Evolutionary conservation across 2,329 filamentous ascomycete species (phyloP).

Genomic region (Karstenula rhodostoma): DNA sequence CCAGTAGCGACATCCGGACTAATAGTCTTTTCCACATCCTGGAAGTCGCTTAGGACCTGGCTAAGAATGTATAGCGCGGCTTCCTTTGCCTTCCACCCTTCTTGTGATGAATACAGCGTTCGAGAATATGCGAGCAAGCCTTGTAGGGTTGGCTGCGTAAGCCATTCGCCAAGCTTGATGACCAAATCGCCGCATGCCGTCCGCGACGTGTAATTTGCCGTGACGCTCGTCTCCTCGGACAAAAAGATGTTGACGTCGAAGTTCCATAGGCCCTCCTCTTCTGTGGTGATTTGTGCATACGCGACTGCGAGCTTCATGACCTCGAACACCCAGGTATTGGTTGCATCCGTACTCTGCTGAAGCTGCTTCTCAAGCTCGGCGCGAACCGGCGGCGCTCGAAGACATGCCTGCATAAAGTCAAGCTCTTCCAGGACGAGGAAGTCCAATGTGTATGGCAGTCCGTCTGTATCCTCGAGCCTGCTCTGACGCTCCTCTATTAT

Average conservation of each 20-base stretch:
- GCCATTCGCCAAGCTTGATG: slow-evolving; percentile 92
- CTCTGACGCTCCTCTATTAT: slow-evolving; percentile 86
- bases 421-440: slow-evolving; percentile 93
- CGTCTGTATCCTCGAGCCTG: slow-evolving; percentile 86
- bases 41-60: slow-evolving; percentile 82
- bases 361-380: slow-evolving; percentile 87
- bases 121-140: slow-evolving; percentile 81
- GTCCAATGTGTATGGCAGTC: slow-evolving; percentile 92
- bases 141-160: slow-evolving; percentile 77
- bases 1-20: slow-evolving; percentile 72
- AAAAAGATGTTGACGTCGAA: slow-evolving; percentile 96
- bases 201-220: slow-evolving; percentile 93
- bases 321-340: slow-evolving; percentile 78
- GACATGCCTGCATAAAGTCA: slow-evolving; percentile 90
- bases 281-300: slow-evolving; percentile 88
- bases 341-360: slow-evolving; percentile 64
- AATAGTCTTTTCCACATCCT: slow-evolving; percentile 78
- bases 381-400: slow-evolving; percentile 87
- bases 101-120: slow-evolving; percentile 68
- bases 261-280: slow-evolving; percentile 96
- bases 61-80: slow-evolving; percentile 85
- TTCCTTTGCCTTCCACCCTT: slow-evolving; percentile 75
- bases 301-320: slow-evolving; percentile 85
- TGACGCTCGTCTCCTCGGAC: slow-evolving; percentile 92
- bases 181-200: slow-evolving; percentile 91